Evolutionary conservation across 306 rosid genomes (phyloP), one percentile per base, ranked within the genome.

Genomic region (Geum urbanum): DNA sequence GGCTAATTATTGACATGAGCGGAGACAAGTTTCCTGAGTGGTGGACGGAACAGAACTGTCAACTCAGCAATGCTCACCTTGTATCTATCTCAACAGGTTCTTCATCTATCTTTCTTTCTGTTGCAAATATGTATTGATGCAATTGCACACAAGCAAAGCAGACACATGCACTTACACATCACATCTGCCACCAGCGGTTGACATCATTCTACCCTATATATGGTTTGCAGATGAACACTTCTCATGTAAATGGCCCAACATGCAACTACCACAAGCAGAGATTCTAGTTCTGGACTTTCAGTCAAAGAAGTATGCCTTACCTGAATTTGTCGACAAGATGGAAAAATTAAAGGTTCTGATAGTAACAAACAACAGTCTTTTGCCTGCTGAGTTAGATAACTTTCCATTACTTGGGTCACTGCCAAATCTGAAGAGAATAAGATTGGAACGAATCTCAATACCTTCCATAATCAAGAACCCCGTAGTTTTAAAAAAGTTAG

Each of bases 41-140:
- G 91, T 90, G 87, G 96, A 66, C 8, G 2, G 22, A 50, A 76
- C 72, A 74, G 51, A 75, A 72, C 3, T 75, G 73, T 65, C 69
- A 79, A 69, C 79, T 43, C 40, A 39, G 77, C 55, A 70, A 59
- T 24, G 91, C 96, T 1, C 78, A 20, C 67, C 57, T 80, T 7
- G 16, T 90, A 43, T 87, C 95, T 7, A 79, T 90, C 78, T 79
- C 89, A 57, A 79, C 89, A 84, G 57, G 51, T 74, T 72, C 19
- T 75, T 62, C 76, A 22, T 70, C 73, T 72, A 35, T 46, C 56
- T 66, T 3, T 14, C 44, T 32, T 11, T 32, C 53, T 5, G 16
- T 57, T 37, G 37, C 24, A 37, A 12, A 69, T 53, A 19, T 57
- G 3, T 40, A 20, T 45, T 24, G 13, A 8, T 20, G 16, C 20